Evolutionary conservation across 2,329 filamentous ascomycete genomes (phyloP).

Genomic region (Fusarium keratoplasticum): DNA sequence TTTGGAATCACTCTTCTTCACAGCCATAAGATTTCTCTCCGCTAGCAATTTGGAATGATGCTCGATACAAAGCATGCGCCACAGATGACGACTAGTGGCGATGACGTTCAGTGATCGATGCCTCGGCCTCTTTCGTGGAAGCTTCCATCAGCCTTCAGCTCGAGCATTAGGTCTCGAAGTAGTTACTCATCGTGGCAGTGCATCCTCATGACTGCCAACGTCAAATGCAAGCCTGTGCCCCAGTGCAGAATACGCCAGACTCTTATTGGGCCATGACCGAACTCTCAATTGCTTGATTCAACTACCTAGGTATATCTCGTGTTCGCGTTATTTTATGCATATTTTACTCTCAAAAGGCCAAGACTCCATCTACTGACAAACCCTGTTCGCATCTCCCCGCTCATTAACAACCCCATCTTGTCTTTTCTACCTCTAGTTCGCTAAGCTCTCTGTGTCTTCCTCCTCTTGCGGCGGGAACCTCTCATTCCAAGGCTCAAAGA

Average conservation of each 20-base stretch:
- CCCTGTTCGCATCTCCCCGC: background rate
- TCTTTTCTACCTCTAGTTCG: background rate
- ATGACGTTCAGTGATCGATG: background rate
- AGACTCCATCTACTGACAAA: background rate
- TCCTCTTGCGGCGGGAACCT: slow-evolving; percentile 44
- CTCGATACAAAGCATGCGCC: slow-evolving; percentile 18
- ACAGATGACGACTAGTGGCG: slow-evolving; percentile 27
- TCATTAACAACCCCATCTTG: background rate
- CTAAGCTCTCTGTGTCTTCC: slow-evolving; percentile 32
- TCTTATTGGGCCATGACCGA: background rate
- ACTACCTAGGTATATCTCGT: background rate
- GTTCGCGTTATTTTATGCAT: background rate
- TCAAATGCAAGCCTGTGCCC: background rate
- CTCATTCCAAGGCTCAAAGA: slow-evolving; percentile 51
- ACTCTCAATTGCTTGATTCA: slow-evolving; percentile 2
- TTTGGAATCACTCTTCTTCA: background rate
- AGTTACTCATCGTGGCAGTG: slow-evolving; percentile 3
- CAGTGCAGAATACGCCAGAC: background rate
- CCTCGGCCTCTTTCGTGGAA: slow-evolving; percentile 4
- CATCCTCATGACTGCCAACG: background rate
- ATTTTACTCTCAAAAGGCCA: background rate
- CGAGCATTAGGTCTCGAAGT: background rate
- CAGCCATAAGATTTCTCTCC: background rate
- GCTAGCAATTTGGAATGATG: background rate
- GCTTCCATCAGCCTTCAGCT: background rate